Percentiles rank a stretch among this genome's conserved stretches.
Evolutionary conservation across 2,329 filamentous ascomycete species (phyloP).

Genomic region (Anthostomella pinea): DNA sequence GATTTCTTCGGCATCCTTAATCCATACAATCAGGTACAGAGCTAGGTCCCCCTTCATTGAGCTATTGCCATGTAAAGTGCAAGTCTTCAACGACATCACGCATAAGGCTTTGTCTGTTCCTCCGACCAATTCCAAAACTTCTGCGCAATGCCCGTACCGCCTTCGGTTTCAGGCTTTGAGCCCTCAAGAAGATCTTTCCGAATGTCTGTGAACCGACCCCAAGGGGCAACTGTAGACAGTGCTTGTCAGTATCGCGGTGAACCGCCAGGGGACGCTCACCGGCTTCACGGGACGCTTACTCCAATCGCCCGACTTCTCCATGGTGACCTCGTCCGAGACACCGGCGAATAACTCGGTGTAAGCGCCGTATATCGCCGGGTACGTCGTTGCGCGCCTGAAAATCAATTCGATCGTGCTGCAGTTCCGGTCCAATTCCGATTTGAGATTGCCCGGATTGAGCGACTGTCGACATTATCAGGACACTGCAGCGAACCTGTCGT

Average conservation of each 20-base stretch:
- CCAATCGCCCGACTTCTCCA: slow-evolving; percentile 31
- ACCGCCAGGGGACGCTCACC: neutral
- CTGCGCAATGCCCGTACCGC: slow-evolving; percentile 36
- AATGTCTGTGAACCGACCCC: slow-evolving; percentile 38
- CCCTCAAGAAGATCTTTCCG: slow-evolving; percentile 32
- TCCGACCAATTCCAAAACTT: slow-evolving; percentile 46
- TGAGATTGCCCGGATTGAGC: slow-evolving; percentile 29
- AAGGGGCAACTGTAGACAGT: slow-evolving; percentile 39
- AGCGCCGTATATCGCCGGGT: slow-evolving; percentile 32
- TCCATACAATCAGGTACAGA: neutral
- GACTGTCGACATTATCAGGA: slow-evolving; percentile 16
- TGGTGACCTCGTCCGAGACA: slow-evolving; percentile 34
- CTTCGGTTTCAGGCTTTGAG: slow-evolving; percentile 32
- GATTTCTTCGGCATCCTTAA: no score
- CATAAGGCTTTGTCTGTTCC: slow-evolving; percentile 34
- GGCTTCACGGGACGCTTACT: slow-evolving; percentile 17
- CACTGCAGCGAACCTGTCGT: neutral
- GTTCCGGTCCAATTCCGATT: slow-evolving; percentile 27
- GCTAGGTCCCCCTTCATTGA: no score
- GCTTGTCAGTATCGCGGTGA: slow-evolving; percentile 5
- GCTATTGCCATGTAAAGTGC: no score
- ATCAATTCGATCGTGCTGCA: slow-evolving; percentile 16
- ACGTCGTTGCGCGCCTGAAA: slow-evolving; percentile 18
- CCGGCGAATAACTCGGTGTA: slow-evolving; percentile 43
- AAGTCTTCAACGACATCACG: slow-evolving; percentile 4